Evolutionary conservation across 106 monocot species (phyloP).

Genomic region (Dioscorea alata): DNA sequence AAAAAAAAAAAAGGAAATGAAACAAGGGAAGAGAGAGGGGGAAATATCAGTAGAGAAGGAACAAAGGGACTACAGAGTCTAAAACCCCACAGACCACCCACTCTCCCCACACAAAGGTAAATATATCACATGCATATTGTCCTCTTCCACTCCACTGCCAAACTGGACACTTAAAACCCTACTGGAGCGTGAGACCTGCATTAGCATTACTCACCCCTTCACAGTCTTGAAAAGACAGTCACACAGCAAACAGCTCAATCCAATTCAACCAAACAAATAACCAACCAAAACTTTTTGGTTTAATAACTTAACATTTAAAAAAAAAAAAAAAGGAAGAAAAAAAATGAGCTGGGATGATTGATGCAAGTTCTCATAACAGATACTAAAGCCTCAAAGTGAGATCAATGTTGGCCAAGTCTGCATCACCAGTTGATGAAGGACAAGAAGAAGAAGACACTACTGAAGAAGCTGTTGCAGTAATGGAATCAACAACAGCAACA

Average conservation of each 20-base stretch:
- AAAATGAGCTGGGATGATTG: background rate
- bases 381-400: constrained; percentile 36
- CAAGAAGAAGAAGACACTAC: background rate
- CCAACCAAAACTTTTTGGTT: background rate
- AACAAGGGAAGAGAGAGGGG: no score
- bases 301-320: background rate
- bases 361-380: background rate
- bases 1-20: no score
- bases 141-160: background rate
- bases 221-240: background rate
- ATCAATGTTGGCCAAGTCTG: constrained; percentile 14
- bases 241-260: background rate
- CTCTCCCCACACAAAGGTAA: constrained; percentile 5
- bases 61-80: no score
- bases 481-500: background rate
- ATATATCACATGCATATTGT: constrained; percentile 4
- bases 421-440: background rate
- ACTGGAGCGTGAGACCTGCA: no score
- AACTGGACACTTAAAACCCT: background rate
- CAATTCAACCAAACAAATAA: background rate
- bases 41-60: no score
- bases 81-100: no score
- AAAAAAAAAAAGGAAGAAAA: background rate
- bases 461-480: background rate
- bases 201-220: background rate